These are phyloP conservation scores for Colletotrichum destructivum DNA, from an alignment of 2,329 filamentous ascomycete genomes.

Conservation along the genomic window DNA sequence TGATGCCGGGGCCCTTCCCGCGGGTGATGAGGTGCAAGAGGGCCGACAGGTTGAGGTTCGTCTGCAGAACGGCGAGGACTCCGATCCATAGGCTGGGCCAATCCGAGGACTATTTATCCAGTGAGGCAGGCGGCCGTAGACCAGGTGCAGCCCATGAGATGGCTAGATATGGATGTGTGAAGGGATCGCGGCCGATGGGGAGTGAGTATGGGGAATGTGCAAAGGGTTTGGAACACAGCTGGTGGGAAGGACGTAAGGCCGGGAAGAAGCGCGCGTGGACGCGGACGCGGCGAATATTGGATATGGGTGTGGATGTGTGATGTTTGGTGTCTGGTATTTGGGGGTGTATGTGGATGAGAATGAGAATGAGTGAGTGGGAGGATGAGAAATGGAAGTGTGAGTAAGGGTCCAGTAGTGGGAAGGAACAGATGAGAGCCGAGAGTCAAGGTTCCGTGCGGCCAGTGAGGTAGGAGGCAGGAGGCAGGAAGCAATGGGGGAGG, in stretches of 20 bases:
- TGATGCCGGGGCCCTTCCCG: constrained; percentile 41
- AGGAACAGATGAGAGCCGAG: constrained; percentile 28
- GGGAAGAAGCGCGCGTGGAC: constrained; percentile 12
- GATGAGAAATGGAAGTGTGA: constrained; percentile 15
- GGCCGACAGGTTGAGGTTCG: constrained; percentile 37
- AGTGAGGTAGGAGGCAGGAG: constrained; percentile 35
- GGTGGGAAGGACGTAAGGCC: constrained; percentile 8
- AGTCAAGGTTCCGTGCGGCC: constrained; percentile 33
- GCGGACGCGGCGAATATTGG: constrained; percentile 6
- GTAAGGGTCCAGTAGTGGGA: constrained; percentile 23
- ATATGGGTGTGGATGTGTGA: constrained; percentile 26
- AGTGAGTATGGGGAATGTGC: constrained; percentile 9
- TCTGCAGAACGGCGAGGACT: constrained; percentile 33
- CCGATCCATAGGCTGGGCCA: constrained; percentile 34
- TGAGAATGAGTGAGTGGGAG: constrained; percentile 23
- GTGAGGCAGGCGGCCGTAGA: constrained; percentile 19
- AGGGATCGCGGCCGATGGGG: constrained; percentile 3
- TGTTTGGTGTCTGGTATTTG: neutral
- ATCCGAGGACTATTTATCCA: constrained; percentile 19
- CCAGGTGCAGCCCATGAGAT: constrained; percentile 36
- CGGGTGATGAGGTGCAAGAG: constrained; percentile 39
- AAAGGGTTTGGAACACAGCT: neutral
- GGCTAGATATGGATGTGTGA: constrained; percentile 10
- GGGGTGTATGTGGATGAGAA: constrained; percentile 17
- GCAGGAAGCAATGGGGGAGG: constrained; percentile 17